A percentile compares a stretch with the other conserved stretches of the same genome.
Conservation (phyloP, 148 eudicot genomes). For the Polygonum aviculare region DNA sequence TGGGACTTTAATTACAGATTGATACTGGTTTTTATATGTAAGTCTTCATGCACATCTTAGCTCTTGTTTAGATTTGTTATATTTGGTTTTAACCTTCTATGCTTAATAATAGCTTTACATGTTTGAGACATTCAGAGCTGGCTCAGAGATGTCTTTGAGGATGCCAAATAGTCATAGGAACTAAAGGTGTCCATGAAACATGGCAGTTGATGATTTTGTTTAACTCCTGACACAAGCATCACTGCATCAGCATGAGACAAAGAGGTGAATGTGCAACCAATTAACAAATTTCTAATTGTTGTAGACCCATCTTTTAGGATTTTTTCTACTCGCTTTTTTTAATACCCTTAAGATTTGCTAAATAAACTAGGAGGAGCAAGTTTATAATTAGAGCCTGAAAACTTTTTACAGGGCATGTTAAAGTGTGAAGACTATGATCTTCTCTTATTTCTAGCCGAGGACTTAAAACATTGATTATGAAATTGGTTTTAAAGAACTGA, state of each 20-base stretch:
- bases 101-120: not conserved
- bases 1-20: not conserved
- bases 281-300: not conserved
- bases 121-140: not conserved
- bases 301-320: not conserved
- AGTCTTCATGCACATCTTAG: not conserved
- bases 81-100: not conserved
- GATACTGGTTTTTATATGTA: not conserved
- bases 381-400: not conserved
- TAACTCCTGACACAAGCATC: not conserved
- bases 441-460: not conserved
- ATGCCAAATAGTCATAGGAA: not conserved
- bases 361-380: not conserved
- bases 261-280: not conserved
- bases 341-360: not conserved
- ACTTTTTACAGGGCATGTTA: not conserved
- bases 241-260: not conserved
- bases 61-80: not conserved
- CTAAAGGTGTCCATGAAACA: not conserved
- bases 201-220: not conserved
- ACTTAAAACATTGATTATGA: not conserved
- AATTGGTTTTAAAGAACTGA: not conserved
- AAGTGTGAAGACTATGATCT: not conserved
- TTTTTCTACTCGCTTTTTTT: not conserved
- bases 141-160: not conserved